These are phyloP conservation scores for Pythium coloratum DNA, from an alignment of 352 stramenopile genomes.

Conservation along the genomic window DNA sequence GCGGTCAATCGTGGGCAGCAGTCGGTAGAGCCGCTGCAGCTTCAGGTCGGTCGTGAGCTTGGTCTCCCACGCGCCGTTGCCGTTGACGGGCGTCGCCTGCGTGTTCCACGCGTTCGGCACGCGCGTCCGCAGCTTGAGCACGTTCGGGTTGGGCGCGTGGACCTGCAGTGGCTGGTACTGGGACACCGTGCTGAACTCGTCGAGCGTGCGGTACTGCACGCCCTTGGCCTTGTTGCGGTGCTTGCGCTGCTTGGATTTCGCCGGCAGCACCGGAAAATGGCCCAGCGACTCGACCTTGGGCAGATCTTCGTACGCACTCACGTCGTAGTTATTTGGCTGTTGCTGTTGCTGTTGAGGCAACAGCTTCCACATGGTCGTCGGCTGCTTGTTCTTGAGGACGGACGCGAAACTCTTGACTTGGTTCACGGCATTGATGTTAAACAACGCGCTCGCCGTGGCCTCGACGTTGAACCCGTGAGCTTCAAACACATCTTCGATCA, in stretches of 20 bases:
- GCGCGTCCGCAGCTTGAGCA: conserved; percentile 4
- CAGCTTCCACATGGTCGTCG: conserved; percentile 24
- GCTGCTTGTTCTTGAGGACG: conserved; percentile 33
- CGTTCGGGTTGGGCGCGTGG: conserved; percentile 7
- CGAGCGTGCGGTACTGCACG: conserved; percentile 14
- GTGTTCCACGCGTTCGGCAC: conserved; percentile 28
- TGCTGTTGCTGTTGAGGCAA: not conserved
- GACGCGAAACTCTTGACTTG: conserved; percentile 66
- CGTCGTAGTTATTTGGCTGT: not conserved
- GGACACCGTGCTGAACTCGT: conserved; percentile 9
- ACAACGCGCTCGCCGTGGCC: conserved; percentile 47
- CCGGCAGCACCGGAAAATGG: conserved; percentile 52
- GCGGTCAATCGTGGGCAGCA: conserved; percentile 56
- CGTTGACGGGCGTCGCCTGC: conserved; percentile 15
- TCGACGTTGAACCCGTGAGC: conserved; percentile 57
- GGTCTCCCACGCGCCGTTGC: conserved; percentile 30
- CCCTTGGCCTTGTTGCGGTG: conserved; percentile 3
- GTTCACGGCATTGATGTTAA: conserved; percentile 53
- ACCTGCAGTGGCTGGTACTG: conserved; percentile 5
- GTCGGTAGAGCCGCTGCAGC: conserved; percentile 53
- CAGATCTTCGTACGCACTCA: conserved; percentile 27
- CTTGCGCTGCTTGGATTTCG: conserved; percentile 34
- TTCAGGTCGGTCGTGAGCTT: conserved; percentile 66
- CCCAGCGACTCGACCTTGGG: conserved; percentile 48
- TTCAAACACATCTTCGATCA: conserved; percentile 68